phyloP scores from a whole-genome alignment of 306 rosid species.

The Lathyrus aphaca region DNA sequence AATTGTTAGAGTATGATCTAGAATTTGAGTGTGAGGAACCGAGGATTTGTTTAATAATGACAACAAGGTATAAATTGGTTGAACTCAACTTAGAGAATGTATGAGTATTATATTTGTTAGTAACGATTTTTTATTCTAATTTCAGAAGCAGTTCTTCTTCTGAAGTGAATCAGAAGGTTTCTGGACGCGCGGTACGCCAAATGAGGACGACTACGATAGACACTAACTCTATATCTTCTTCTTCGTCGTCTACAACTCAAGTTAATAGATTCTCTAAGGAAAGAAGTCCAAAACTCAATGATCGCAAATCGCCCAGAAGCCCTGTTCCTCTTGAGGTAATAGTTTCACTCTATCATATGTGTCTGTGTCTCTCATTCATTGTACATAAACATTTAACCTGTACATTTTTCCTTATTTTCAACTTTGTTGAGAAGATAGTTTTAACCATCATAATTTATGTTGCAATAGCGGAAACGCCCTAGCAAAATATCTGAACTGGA shows the following conservation, averaged over 20 bases:
- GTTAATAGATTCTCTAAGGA: conserved; percentile 64
- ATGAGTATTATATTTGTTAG: not conserved
- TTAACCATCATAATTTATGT: conserved; percentile 32
- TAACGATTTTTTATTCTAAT: conserved; percentile 32
- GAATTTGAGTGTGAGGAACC: not conserved
- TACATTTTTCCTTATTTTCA: not conserved
- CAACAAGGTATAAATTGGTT: conserved; percentile 19
- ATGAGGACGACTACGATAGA: conserved; percentile 66
- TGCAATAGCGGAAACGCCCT: conserved; percentile 76
- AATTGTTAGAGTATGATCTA: not conserved
- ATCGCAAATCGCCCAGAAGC: conserved; percentile 85
- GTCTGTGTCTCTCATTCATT: too few species aligned
- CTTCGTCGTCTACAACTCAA: conserved; percentile 41
- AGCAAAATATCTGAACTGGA: conserved; percentile 86
- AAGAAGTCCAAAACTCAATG: conserved; percentile 78
- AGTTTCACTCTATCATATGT: too few species aligned
- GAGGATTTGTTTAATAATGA: not conserved
- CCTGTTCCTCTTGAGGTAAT: conserved; percentile 72
- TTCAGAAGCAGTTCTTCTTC: conserved; percentile 74
- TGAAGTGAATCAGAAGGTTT: conserved; percentile 74
- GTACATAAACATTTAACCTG: too few species aligned
- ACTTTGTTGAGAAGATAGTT: conserved; percentile 10
- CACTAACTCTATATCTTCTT: conserved; percentile 55
- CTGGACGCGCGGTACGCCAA: conserved; percentile 73
- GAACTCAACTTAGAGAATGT: not conserved